Conservation (phyloP, 2,329 filamentous ascomycete species). For the Xylariaceae sp. region DNA sequence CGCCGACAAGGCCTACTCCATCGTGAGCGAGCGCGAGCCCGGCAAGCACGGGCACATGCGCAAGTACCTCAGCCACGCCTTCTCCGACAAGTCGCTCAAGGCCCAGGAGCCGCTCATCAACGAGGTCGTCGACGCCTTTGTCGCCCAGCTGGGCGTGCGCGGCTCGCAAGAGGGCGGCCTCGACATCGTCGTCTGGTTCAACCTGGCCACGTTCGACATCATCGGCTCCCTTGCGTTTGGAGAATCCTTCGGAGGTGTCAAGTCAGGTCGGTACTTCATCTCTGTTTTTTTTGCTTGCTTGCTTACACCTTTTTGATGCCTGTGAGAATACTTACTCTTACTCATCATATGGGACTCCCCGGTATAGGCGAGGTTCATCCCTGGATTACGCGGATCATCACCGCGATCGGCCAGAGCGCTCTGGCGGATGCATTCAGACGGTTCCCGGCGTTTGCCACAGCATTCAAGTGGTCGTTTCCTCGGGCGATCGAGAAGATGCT, state of each 20-base stretch:
- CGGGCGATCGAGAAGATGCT: too few species aligned
- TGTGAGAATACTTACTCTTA: too few species aligned
- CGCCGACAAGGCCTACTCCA: conserved; percentile 16
- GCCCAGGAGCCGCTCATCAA: conserved; percentile 24
- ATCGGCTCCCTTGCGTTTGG: conserved; percentile 22
- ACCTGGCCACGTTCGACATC: conserved; percentile 16
- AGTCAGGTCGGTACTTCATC: conserved; percentile 12
- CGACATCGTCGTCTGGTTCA: conserved; percentile 10
- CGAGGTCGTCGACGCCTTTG: conserved; percentile 18
- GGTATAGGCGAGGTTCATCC: conserved; percentile 17
- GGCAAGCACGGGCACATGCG: conserved; percentile 21
- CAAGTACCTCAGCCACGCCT: conserved; percentile 20
- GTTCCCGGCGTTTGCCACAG: too few species aligned
- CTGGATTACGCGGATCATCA: conserved; percentile 20
- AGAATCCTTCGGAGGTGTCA: conserved; percentile 17
- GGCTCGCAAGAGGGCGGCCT: conserved; percentile 18
- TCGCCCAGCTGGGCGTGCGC: conserved; percentile 10
- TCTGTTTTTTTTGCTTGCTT: neutral
- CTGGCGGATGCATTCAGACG: too few species aligned
- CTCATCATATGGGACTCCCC: too few species aligned
- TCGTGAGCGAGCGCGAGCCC: conserved; percentile 22
- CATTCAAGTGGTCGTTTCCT: too few species aligned
- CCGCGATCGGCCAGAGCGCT: conserved; percentile 15
- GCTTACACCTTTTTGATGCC: neutral
- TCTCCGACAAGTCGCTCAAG: conserved; percentile 24